These are phyloP conservation scores for Chaetomidium leptoderma DNA, from an alignment of 495 filamentous ascomycete species.

Conservation along the genomic window DNA sequence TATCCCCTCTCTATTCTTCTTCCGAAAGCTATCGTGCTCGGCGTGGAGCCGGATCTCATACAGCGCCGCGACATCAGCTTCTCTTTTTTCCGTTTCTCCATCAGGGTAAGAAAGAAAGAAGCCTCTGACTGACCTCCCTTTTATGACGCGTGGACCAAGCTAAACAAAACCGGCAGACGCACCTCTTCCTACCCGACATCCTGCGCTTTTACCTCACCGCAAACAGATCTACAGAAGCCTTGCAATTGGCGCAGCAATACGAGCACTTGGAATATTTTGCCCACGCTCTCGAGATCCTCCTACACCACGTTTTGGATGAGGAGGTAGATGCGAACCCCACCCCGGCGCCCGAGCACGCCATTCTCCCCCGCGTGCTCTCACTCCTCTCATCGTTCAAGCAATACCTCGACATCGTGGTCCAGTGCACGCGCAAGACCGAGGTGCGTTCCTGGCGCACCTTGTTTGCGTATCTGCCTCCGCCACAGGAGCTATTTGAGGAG, in stretches of 20 bases:
- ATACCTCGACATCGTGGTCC: slow-evolving; percentile 92
- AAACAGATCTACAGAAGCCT: slow-evolving; percentile 67
- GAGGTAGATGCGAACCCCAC: slow-evolving; percentile 69
- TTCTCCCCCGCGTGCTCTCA: slow-evolving; percentile 80
- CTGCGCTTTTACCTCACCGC: slow-evolving; percentile 69
- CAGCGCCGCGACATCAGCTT: slow-evolving; percentile 88
- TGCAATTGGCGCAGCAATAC: slow-evolving; percentile 75
- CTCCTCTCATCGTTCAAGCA: slow-evolving; percentile 85
- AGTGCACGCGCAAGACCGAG: slow-evolving; percentile 97
- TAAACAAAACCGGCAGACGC: slow-evolving; percentile 51
- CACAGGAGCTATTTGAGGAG: slow-evolving; percentile 87
- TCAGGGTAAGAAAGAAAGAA: slow-evolving; percentile 52
- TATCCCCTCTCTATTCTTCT: slow-evolving; percentile 86
- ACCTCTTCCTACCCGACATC: slow-evolving; percentile 85
- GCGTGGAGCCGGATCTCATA: slow-evolving; percentile 85
- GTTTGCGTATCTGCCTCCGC: slow-evolving; percentile 82
- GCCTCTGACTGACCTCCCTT: neutral
- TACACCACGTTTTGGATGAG: slow-evolving; percentile 91
- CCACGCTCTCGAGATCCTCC: slow-evolving; percentile 85
- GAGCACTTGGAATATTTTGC: slow-evolving; percentile 83
- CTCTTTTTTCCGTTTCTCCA: slow-evolving; percentile 77
- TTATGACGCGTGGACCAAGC: neutral
- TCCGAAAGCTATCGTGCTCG: slow-evolving; percentile 80
- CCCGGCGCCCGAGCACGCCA: slow-evolving; percentile 62
- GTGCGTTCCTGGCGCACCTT: slow-evolving; percentile 91